Evolutionary conservation across 169 alveolate species (phyloP).

Genomic region (Plasmodium gaboni): DNA sequence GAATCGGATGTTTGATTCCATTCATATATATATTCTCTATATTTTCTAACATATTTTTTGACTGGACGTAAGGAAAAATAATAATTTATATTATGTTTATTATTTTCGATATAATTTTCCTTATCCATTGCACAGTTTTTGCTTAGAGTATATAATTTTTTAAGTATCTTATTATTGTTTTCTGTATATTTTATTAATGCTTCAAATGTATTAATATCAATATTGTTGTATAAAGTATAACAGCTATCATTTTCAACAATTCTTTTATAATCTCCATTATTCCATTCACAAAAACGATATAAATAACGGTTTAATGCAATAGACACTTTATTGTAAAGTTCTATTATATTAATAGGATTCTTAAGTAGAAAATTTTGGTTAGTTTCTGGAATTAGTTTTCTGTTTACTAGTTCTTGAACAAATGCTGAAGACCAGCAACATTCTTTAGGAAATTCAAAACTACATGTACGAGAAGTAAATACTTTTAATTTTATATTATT

Average conservation of each 20-base stretch:
- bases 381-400: slow-evolving; percentile 65
- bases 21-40: slow-evolving; percentile 63
- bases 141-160: slow-evolving; percentile 17
- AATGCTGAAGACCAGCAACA: slow-evolving; percentile 70
- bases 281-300: slow-evolving; percentile 71
- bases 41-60: slow-evolving; percentile 6
- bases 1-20: slow-evolving; percentile 74
- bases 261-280: slow-evolving; percentile 53
- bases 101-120: not conserved
- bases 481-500: slow-evolving; percentile 48
- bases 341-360: slow-evolving; percentile 63
- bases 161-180: slow-evolving; percentile 69
- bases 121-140: slow-evolving; percentile 16
- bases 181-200: slow-evolving; percentile 45
- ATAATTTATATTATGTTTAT: not conserved
- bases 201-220: slow-evolving; percentile 72
- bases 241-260: slow-evolving; percentile 36
- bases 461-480: slow-evolving; percentile 65
- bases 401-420: slow-evolving; percentile 66
- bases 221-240: slow-evolving; percentile 29
- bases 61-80: not conserved
- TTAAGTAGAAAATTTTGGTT: slow-evolving; percentile 52
- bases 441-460: slow-evolving; percentile 72
- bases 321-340: slow-evolving; percentile 71
- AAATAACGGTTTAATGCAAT: slow-evolving; percentile 66